These are phyloP conservation scores for Suhomyces atakaporum DNA, from an alignment of 1,139 yeast genomes.

Conservation along the genomic window DNA sequence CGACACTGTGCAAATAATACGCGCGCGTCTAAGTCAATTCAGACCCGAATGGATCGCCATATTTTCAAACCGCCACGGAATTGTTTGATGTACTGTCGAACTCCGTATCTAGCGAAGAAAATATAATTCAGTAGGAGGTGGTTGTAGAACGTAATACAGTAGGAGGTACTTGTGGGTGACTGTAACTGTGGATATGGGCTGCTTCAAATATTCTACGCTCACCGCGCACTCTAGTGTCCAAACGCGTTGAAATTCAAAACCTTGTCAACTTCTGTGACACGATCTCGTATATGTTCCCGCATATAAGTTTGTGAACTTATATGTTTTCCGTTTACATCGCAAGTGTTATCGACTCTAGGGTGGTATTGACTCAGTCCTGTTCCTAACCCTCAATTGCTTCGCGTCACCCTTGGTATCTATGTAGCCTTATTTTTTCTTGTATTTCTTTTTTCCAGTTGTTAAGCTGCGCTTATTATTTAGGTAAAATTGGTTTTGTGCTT, in stretches of 20 bases:
- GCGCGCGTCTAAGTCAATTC: too few relatives aligned
- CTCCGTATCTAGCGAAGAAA: too few relatives aligned
- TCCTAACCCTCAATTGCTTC: background rate
- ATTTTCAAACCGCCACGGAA: too few relatives aligned
- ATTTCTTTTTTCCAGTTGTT: conserved; percentile 1
- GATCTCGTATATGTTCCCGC: background rate
- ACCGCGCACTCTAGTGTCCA: background rate
- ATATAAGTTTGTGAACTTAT: background rate
- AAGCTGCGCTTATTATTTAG: conserved; percentile 3
- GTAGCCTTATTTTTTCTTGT: conserved; percentile 2
- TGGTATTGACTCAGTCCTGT: background rate
- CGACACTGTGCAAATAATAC: too few relatives aligned
- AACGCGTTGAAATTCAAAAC: background rate
- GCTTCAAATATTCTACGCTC: too few relatives aligned
- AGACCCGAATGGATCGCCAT: too few relatives aligned
- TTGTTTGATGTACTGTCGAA: too few relatives aligned
- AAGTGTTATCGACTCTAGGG: background rate
- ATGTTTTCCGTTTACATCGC: too few relatives aligned
- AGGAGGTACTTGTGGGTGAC: too few relatives aligned
- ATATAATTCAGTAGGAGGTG: too few relatives aligned
- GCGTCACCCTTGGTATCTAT: background rate
- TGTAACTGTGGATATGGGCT: too few relatives aligned
- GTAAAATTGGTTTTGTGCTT: conserved; percentile 7
- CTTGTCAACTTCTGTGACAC: background rate
- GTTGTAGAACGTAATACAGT: too few relatives aligned